A percentile compares a stretch with the other conserved stretches of the same genome.
Evolutionary conservation across 1,139 yeast genomes (phyloP).

Genomic region (Hyphopichia wangnamkhiaoensis): DNA sequence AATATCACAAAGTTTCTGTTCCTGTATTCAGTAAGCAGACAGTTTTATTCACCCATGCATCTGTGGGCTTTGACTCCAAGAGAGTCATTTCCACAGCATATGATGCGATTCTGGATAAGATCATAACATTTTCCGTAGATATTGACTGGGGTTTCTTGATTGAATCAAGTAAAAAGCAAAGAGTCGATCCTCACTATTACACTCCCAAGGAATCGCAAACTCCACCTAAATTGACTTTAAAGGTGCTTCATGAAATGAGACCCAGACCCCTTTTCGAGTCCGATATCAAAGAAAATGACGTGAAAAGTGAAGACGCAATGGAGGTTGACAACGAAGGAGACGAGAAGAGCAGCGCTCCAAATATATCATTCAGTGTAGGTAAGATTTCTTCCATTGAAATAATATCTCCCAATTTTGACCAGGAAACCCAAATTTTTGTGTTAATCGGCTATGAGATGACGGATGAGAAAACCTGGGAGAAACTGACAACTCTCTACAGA

Average conservation of each 20-base stretch:
- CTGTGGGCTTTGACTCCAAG: slow-evolving; percentile 60
- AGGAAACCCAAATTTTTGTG: slow-evolving; percentile 37
- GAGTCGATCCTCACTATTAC: slow-evolving; percentile 51
- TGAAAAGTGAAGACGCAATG: slow-evolving; percentile 18
- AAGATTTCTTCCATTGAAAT: slow-evolving; percentile 34
- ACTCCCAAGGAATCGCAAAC: slow-evolving; percentile 45
- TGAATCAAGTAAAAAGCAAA: slow-evolving; percentile 49
- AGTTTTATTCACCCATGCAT: slow-evolving; percentile 43
- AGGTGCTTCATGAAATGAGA: slow-evolving; percentile 30
- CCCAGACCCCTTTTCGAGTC: slow-evolving; percentile 22
- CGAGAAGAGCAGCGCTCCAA: slow-evolving; percentile 14
- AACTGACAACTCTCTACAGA: slow-evolving; percentile 33
- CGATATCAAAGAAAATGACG: slow-evolving; percentile 12
- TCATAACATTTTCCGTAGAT: slow-evolving; percentile 48
- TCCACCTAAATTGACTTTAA: slow-evolving; percentile 24
- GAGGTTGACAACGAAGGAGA: slow-evolving; percentile 18
- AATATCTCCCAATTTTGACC: slow-evolving; percentile 43
- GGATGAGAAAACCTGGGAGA: slow-evolving; percentile 14
- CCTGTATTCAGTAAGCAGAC: slow-evolving; percentile 21
- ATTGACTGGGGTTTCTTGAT: slow-evolving; percentile 65
- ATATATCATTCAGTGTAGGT: slow-evolving; percentile 16
- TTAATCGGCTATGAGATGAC: slow-evolving; percentile 33
- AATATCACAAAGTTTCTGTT: slow-evolving; percentile 42
- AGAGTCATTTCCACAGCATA: slow-evolving; percentile 50
- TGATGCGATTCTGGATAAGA: slow-evolving; percentile 37